A percentile compares a stretch with the other conserved stretches of the same genome.
Conservation (phyloP, 257 asterid species). For the Petunia secreta region DNA sequence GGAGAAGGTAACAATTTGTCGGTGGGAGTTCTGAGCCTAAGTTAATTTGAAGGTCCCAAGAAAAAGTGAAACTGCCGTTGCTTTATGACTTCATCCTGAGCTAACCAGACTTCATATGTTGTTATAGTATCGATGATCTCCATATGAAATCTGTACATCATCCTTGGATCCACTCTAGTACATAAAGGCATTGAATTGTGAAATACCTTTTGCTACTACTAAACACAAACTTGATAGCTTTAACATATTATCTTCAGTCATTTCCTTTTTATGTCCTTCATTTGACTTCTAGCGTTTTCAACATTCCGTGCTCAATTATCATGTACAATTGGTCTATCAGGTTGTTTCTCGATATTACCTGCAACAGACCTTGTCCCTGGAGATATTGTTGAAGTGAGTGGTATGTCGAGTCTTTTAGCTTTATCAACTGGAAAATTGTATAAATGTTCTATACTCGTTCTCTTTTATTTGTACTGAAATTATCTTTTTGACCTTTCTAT, state of each 20-base stretch:
- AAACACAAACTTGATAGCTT: conserved; percentile 7
- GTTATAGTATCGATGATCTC: neutral
- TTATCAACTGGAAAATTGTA: conserved; percentile 28
- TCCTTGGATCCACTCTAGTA: conserved; percentile 1
- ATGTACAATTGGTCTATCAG: conserved; percentile 44
- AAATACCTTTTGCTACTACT: conserved; percentile 6
- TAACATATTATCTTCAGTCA: neutral
- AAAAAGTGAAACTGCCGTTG: neutral
- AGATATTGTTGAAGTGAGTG: conserved; percentile 96
- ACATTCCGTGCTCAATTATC: conserved; percentile 22
- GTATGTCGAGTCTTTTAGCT: conserved; percentile 47
- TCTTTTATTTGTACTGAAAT: conserved; percentile 25
- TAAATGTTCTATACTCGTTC: conserved; percentile 5
- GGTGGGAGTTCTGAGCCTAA: neutral
- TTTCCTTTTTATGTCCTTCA: conserved; percentile 7
- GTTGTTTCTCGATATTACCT: conserved; percentile 92
- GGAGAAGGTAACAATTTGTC: neutral
- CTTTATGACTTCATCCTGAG: conserved; percentile 4
- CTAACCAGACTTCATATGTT: neutral
- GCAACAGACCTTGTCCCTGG: conserved; percentile 99
- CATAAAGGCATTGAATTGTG: conserved; percentile 7
- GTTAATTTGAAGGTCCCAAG: neutral
- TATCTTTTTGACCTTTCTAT: conserved; percentile 29
- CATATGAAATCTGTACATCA: conserved; percentile 8
- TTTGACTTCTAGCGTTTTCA: neutral